These are phyloP conservation scores for Spinellus fusiger DNA, from an alignment of 192 early-diverging fungal genomes.

Conservation along the genomic window DNA sequence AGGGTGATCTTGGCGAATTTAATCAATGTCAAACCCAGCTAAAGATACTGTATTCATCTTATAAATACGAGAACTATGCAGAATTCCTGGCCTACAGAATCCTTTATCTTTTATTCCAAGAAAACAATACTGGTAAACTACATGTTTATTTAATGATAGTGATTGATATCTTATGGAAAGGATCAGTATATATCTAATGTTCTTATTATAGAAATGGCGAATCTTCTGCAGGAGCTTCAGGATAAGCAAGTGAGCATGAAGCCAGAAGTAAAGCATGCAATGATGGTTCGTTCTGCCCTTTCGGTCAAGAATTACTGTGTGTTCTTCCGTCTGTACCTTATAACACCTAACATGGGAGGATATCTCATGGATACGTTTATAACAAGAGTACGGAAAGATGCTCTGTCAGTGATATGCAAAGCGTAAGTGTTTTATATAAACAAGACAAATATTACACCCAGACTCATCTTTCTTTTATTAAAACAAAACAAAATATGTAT, in stretches of 20 bases:
- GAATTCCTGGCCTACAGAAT: slow-evolving; percentile 94
- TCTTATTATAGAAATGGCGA: slow-evolving; percentile 63
- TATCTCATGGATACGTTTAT: slow-evolving; percentile 93
- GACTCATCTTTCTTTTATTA: too few relatives aligned
- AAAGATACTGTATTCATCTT: slow-evolving; percentile 74
- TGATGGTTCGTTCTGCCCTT: slow-evolving; percentile 74
- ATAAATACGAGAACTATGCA: slow-evolving; percentile 64
- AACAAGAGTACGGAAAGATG: slow-evolving; percentile 76
- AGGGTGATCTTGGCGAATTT: slow-evolving; percentile 94
- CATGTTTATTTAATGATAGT: not conserved
- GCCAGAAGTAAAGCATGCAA: slow-evolving; percentile 69
- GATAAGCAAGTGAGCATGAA: slow-evolving; percentile 40
- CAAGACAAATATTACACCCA: too few relatives aligned
- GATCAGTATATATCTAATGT: not conserved
- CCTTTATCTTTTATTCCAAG: slow-evolving; percentile 83
- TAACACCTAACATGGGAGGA: slow-evolving; percentile 78
- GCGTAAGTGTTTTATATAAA: slow-evolving; percentile 69
- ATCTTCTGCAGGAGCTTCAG: slow-evolving; percentile 64
- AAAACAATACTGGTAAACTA: slow-evolving; percentile 69
- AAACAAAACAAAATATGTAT: too few relatives aligned
- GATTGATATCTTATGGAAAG: not conserved
- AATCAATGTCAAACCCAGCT: slow-evolving; percentile 98
- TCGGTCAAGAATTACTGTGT: slow-evolving; percentile 79
- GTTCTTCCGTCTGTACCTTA: slow-evolving; percentile 76
- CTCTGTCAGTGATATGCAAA: slow-evolving; percentile 69